A percentile compares a stretch with the other conserved stretches of the same genome.
phyloP scores from a whole-genome alignment of 257 asterid species.

The Jasminum sambac region DNA sequence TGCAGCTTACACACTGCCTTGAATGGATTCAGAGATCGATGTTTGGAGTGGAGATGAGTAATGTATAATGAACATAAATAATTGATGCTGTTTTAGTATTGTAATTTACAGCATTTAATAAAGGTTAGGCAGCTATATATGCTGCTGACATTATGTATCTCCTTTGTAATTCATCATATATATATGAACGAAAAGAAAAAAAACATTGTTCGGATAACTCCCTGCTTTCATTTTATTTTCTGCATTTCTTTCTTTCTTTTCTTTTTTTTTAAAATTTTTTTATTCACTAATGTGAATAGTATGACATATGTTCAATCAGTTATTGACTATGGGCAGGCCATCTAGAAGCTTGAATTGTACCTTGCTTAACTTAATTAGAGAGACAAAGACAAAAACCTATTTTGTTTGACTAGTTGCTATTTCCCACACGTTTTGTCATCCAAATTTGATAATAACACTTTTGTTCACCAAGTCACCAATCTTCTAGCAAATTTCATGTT shows the following conservation, averaged over 20 bases:
- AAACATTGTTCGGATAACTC: not conserved
- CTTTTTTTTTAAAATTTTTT: no score
- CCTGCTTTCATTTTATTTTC: not conserved
- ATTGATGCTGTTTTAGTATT: not conserved
- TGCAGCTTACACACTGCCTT: conserved; percentile 11
- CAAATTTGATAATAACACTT: not conserved
- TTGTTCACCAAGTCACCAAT: not conserved
- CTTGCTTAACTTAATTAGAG: not conserved
- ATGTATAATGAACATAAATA: not conserved
- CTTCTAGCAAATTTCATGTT: not conserved
- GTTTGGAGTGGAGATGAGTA: not conserved
- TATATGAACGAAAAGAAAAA: not conserved
- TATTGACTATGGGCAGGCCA: not conserved
- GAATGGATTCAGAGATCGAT: not conserved
- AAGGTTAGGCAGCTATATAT: not conserved
- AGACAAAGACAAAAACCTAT: not conserved
- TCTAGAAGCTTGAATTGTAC: not conserved
- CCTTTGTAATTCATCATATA: not conserved
- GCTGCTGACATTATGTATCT: not conserved
- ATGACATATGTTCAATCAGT: not conserved
- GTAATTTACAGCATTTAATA: not conserved
- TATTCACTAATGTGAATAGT: no score
- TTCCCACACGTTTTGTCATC: not conserved
- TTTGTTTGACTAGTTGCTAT: not conserved
- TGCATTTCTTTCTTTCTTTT: no score